Conservation (phyloP, 2,329 filamentous ascomycete species). For the Teratosphaeria viscida region DNA sequence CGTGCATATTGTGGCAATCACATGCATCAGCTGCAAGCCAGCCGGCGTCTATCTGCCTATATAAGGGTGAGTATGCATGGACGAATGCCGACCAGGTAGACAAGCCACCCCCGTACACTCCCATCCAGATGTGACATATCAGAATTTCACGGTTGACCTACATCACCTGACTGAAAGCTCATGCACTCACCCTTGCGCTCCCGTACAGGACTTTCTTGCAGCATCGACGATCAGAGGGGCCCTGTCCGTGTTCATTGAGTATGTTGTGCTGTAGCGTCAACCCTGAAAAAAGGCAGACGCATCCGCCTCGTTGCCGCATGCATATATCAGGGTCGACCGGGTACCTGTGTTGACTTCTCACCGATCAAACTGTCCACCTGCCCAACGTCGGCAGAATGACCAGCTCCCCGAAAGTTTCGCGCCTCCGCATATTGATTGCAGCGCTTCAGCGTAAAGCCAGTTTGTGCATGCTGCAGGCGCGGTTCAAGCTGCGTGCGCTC, state of each 20-base stretch:
- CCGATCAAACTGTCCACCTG: not conserved
- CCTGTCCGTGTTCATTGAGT: not conserved
- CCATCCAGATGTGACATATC: not conserved
- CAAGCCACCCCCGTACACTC: no score
- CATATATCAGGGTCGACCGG: not conserved
- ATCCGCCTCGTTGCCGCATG: not conserved
- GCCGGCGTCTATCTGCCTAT: not conserved
- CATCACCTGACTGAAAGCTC: not conserved
- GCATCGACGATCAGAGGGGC: not conserved
- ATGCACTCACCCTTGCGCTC: not conserved
- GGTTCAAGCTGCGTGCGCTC: not conserved
- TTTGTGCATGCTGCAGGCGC: not conserved
- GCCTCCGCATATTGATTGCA: not conserved
- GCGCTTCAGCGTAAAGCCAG: not conserved
- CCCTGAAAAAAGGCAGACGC: not conserved
- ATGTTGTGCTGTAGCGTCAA: not conserved
- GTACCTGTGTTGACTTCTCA: not conserved
- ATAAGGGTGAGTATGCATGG: not conserved
- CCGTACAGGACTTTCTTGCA: not conserved
- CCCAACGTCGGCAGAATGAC: not conserved
- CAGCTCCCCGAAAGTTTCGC: not conserved
- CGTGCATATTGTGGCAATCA: not conserved
- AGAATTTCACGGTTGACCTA: not conserved
- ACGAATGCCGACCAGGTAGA: not conserved
- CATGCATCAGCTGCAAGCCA: not conserved